Conservation (phyloP, 805 yeast genomes). For the Diddensiella transvaalensis region DNA sequence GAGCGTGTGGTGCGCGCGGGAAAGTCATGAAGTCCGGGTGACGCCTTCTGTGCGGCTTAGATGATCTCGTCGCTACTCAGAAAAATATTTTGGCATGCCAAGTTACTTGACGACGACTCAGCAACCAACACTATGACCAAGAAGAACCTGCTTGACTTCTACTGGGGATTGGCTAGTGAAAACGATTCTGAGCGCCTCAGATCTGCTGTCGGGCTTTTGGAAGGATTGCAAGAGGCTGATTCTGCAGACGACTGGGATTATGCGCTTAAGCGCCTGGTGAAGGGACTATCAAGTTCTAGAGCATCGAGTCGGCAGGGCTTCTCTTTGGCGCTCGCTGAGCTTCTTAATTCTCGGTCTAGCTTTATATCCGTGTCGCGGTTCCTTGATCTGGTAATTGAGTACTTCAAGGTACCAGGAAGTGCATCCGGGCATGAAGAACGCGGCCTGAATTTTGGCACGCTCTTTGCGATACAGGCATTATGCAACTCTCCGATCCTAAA, state of each 20-base stretch:
- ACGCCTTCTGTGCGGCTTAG: no score
- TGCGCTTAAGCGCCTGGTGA: slow-evolving; percentile 71
- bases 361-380: slow-evolving; percentile 39
- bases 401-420: slow-evolving; percentile 40
- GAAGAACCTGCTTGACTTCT: slow-evolving; percentile 49
- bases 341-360: slow-evolving; percentile 29
- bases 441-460: slow-evolving; percentile 71
- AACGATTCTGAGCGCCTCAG: slow-evolving; percentile 64
- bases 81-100: no score
- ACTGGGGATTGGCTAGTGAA: slow-evolving; percentile 74
- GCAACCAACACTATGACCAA: no score
- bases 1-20: no score
- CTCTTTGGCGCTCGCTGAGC: slow-evolving; percentile 79
- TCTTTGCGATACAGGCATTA: slow-evolving; percentile 79
- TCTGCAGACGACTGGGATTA: slow-evolving; percentile 67
- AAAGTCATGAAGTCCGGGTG: no score
- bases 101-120: no score
- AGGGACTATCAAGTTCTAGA: slow-evolving; percentile 77
- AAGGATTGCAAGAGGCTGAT: slow-evolving; percentile 46
- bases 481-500: slow-evolving; percentile 50
- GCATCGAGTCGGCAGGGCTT: slow-evolving; percentile 85
- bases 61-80: no score
- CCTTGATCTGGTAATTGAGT: slow-evolving; percentile 35
- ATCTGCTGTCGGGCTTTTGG: slow-evolving; percentile 64
- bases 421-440: slow-evolving; percentile 80